A percentile compares a stretch with the other conserved stretches of the same genome.
phyloP scores from a whole-genome alignment of 2,329 filamentous ascomycete genomes.

The Fusarium pininemorale region DNA sequence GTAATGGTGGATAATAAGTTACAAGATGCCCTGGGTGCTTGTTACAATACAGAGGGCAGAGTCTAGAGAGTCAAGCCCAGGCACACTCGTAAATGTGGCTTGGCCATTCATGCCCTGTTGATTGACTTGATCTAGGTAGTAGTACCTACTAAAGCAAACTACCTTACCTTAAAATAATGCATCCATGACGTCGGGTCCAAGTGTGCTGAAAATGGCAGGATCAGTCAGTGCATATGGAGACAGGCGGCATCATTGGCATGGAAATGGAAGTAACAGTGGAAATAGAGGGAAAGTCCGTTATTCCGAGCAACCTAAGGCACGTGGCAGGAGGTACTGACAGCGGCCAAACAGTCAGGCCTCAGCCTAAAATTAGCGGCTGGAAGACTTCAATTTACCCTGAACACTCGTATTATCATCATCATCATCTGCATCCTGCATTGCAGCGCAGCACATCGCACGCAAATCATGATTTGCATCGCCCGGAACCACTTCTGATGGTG shows the following conservation, averaged over 20 bases:
- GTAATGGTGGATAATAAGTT: background rate
- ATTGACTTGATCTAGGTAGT: background rate
- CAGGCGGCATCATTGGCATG: background rate
- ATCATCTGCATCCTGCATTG: background rate
- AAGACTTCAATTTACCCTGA: background rate
- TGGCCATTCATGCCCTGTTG: background rate
- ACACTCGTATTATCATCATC: background rate
- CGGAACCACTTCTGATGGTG: background rate
- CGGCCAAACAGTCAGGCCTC: conserved; percentile 14
- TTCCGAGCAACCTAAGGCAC: conserved; percentile 15
- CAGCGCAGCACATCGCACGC: background rate
- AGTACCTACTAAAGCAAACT: background rate
- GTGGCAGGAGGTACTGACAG: conserved; percentile 13
- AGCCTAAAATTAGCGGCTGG: background rate
- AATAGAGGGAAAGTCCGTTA: background rate
- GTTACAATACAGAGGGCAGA: background rate
- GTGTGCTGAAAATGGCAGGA: conserved; percentile 4
- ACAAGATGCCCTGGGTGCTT: background rate
- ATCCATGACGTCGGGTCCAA: conserved; percentile 3
- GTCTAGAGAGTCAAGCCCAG: background rate
- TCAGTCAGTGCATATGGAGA: background rate
- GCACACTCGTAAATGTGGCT: background rate
- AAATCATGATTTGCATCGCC: conserved; percentile 22
- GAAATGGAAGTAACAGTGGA: background rate
- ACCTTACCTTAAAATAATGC: background rate